A percentile compares a stretch with the other conserved stretches of the same genome.
Evolutionary conservation across 495 filamentous ascomycete species (phyloP).

Genomic region (Daldinia concentrica): DNA sequence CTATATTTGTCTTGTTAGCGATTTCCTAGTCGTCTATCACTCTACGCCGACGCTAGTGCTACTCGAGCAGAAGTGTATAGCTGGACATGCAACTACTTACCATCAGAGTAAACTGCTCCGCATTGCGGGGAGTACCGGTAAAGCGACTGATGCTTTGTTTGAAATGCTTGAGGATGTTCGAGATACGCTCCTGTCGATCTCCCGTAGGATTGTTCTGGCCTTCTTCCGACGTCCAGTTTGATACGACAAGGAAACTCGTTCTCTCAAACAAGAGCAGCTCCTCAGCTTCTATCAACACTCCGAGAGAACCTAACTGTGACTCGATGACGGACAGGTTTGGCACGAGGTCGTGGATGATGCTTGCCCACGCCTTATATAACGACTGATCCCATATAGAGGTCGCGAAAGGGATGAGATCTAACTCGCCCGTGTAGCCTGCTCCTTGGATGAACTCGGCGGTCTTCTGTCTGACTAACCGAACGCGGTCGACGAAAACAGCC

Average conservation of each 20-base stretch:
- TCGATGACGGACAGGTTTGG: slow-evolving; percentile 93
- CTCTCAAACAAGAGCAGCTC: slow-evolving; percentile 96
- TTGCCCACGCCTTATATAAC: slow-evolving; percentile 97
- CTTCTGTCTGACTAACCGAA: slow-evolving; percentile 74
- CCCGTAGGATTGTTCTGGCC: slow-evolving; percentile 84
- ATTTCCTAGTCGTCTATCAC: background rate
- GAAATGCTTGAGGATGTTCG: slow-evolving; percentile 96
- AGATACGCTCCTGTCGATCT: slow-evolving; percentile 93
- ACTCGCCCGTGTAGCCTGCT: slow-evolving; percentile 47
- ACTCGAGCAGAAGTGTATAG: background rate
- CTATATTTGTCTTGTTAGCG: slow-evolving; percentile 34
- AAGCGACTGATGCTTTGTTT: slow-evolving; percentile 74
- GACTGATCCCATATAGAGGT: slow-evolving; percentile 99
- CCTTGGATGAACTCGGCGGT: slow-evolving; percentile 71
- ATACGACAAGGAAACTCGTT: slow-evolving; percentile 93
- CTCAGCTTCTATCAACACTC: slow-evolving; percentile 84
- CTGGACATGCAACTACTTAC: slow-evolving; percentile 38
- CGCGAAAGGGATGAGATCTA: slow-evolving; percentile 77
- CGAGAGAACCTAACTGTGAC: slow-evolving; percentile 77
- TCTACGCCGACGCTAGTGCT: background rate
- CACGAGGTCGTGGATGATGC: slow-evolving; percentile 94
- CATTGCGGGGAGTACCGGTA: slow-evolving; percentile 62
- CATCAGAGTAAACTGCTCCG: slow-evolving; percentile 64
- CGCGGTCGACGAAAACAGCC: slow-evolving; percentile 81
- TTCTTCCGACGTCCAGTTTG: slow-evolving; percentile 75